phyloP scores from a whole-genome alignment of 331 rosid genomes.

The Pyrus hybrid region DNA sequence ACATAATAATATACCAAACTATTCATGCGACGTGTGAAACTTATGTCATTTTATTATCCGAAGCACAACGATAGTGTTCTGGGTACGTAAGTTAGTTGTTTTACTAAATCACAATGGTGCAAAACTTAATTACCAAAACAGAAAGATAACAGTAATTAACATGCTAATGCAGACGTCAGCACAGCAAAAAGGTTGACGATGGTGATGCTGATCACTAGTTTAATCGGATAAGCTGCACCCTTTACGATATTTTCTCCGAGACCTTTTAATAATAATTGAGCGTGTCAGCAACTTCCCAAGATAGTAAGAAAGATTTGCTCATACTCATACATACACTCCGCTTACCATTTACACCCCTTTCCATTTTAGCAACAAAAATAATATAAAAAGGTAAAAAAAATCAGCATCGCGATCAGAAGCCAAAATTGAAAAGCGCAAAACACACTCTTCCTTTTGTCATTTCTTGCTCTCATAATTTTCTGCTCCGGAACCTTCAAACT shows the following conservation, averaged over 20 bases:
- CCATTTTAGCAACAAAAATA: not conserved
- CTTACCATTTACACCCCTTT: too few relatives aligned
- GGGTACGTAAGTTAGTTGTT: too few relatives aligned
- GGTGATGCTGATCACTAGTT: not conserved
- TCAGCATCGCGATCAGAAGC: not conserved
- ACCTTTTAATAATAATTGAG: not conserved
- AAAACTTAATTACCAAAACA: not conserved
- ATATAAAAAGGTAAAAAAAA: not conserved
- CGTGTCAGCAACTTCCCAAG: not conserved
- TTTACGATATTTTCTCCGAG: not conserved
- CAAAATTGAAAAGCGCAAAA: not conserved
- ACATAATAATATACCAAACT: too few relatives aligned
- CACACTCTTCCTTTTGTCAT: not conserved
- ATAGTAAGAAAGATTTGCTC: not conserved
- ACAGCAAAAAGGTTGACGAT: not conserved
- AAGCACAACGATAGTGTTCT: too few relatives aligned
- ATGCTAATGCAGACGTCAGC: not conserved
- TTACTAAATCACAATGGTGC: too few relatives aligned
- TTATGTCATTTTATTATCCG: too few relatives aligned
- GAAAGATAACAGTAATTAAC: not conserved
- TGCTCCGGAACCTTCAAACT: not conserved
- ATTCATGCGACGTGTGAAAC: too few relatives aligned
- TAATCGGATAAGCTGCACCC: not conserved
- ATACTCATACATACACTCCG: not conserved
- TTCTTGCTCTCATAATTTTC: not conserved